Conservation (phyloP, 2,329 filamentous ascomycete species). For the Xylariaceae sp. region DNA sequence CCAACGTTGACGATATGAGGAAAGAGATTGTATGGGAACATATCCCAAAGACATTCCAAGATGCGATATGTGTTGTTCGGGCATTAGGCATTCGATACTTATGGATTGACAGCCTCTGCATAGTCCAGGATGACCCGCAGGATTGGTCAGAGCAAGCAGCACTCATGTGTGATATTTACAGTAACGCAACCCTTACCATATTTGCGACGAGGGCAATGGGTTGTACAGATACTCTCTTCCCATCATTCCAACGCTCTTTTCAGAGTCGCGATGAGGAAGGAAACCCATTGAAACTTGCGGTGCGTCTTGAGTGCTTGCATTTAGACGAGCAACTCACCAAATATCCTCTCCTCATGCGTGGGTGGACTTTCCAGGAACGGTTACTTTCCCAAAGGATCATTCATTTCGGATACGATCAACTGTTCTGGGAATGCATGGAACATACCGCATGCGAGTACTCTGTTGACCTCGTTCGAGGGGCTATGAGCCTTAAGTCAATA, state of each 20-base stretch:
- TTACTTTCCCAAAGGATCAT: neutral
- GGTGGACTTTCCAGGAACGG: neutral
- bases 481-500: neutral
- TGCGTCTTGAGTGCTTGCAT: neutral
- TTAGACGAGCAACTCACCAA: neutral
- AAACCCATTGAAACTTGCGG: neutral
- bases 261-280: neutral
- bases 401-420: neutral
- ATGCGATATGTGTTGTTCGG: neutral
- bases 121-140: neutral
- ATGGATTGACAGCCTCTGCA: neutral
- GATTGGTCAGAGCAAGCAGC: neutral
- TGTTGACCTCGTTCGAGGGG: neutral
- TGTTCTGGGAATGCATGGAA: neutral
- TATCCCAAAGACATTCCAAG: neutral
- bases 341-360: neutral
- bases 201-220: neutral
- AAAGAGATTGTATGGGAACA: neutral
- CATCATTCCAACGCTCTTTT: neutral
- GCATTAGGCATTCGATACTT: neutral
- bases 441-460: neutral
- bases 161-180: neutral
- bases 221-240: neutral
- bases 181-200: neutral
- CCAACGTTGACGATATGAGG: neutral